Evolutionary conservation across 768 basidiomycete species (phyloP), one percentile per base, ranked within the genome.

Genomic region (Calvatia gigantea): DNA sequence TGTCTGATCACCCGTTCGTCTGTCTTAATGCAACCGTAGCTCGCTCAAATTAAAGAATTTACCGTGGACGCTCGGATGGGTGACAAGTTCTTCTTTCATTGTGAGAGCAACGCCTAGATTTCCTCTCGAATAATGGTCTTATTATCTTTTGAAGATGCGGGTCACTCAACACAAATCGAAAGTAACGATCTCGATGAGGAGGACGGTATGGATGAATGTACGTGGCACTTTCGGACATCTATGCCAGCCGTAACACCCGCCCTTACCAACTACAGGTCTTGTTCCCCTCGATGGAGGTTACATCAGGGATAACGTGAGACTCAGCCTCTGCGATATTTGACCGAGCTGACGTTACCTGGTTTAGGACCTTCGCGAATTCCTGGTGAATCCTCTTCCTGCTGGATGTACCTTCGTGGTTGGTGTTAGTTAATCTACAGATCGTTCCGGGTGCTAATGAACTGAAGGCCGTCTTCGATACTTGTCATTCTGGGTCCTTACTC

Each of bases 61-160:
- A 78, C 82, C 0, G 58, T 65, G 28, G 78, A 66, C 32, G 77
- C 75, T 7, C 65, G 70, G 15, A 58, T 75, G 2, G 78, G 78
- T 0, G 84, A 84, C 57, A 74, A 65, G 1, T 79, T 82, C 59
- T 80, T 84, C 57, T 83, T 85, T 54, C 81, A 82, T 41, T 85
- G 83, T 84, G 51, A 54, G 76, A n/a, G n/a, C n/a, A n/a, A n/a
- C 21, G 12, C 27, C 32, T 5, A 4, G 14, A 4, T 21, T 6
- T 25, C 32, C 19, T 19, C 27, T 5, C n/a, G 27, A 19, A 11
- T 17, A 14, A 44, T 52, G 17, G 4, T 6, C 27, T 6, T 37
- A 43, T 2, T 6, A 4, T 11, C 33, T 25, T 23, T 3, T 28
- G 9, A 33, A 76, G 75, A 79, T 60, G 75, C 81, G 0, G 83